A percentile compares a stretch with the other conserved stretches of the same genome.
Evolutionary conservation across 371 early-diverging fungal genomes (phyloP).

Genomic region (Lichtheimia corymbifera): DNA sequence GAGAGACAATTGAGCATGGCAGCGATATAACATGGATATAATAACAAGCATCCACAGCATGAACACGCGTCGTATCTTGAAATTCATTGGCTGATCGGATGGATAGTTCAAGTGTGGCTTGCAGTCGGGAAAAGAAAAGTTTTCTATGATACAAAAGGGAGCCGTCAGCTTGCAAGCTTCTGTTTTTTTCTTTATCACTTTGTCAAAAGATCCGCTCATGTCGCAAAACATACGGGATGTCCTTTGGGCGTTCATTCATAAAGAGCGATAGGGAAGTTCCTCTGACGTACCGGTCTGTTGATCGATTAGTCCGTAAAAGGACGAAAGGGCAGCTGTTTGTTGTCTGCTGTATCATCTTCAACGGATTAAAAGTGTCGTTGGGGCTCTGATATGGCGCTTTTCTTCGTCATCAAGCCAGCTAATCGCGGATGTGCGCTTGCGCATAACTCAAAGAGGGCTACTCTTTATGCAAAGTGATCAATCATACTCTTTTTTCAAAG

Average conservation of each 20-base stretch:
- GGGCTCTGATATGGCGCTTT: background rate
- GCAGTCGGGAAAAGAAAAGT: background rate
- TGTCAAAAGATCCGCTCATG: conserved; percentile 17
- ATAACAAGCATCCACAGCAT: too few relatives aligned
- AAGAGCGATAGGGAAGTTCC: conserved; percentile 18
- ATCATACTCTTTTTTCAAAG: conserved; percentile 4
- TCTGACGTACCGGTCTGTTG: conserved; percentile 17
- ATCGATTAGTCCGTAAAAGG: conserved; percentile 11
- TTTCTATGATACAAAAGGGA: background rate
- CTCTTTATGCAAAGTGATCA: conserved; percentile 11
- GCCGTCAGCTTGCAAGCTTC: background rate
- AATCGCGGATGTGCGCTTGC: conserved; percentile 16
- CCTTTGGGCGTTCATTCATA: conserved; percentile 1
- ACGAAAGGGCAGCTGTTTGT: conserved; percentile 11
- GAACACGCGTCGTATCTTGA: background rate
- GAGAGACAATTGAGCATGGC: too few relatives aligned
- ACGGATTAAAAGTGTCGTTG: conserved; percentile 7
- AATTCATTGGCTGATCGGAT: background rate
- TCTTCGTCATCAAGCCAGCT: conserved; percentile 12
- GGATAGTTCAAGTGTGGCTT: background rate
- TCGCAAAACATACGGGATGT: conserved; percentile 17
- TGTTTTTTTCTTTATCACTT: conserved; percentile 11
- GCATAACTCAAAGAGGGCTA: conserved; percentile 18
- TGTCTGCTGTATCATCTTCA: background rate
- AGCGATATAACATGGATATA: too few relatives aligned